Evolutionary conservation across 2,329 filamentous ascomycete genomes (phyloP).

Genomic region (Aspergillus texensis): DNA sequence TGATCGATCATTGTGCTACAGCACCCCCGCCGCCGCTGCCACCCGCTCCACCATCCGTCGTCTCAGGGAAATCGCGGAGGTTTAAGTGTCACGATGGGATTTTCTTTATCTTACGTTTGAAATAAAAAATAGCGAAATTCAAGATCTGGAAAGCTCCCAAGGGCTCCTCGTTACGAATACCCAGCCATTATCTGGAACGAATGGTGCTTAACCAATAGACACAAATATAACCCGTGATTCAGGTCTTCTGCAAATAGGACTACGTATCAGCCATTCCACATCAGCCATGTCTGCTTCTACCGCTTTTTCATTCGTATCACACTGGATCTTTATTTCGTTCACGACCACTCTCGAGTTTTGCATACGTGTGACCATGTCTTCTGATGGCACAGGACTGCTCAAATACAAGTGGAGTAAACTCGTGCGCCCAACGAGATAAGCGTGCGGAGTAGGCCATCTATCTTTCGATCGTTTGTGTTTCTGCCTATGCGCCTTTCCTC

Average conservation of each 20-base stretch:
- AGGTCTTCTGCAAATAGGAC: slow-evolving; percentile 10
- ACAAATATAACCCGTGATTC: slow-evolving; percentile 24
- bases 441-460: neutral
- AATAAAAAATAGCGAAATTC: slow-evolving; percentile 41
- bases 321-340: neutral
- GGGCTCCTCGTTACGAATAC: slow-evolving; percentile 26
- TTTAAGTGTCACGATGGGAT: slow-evolving; percentile 51
- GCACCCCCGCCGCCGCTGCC: slow-evolving; percentile 88
- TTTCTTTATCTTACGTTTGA: slow-evolving; percentile 41
- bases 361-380: slow-evolving; percentile 14
- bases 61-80: slow-evolving; percentile 96
- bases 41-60: slow-evolving; percentile 96
- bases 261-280: slow-evolving; percentile 5
- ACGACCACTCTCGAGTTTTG: neutral
- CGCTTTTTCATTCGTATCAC: neutral
- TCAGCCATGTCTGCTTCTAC: neutral
- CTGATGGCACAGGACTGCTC: slow-evolving; percentile 8
- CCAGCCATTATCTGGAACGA: slow-evolving; percentile 22
- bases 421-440: neutral
- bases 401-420: slow-evolving; percentile 11
- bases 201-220: slow-evolving; percentile 26
- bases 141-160: slow-evolving; percentile 32
- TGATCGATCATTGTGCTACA: slow-evolving; percentile 41
- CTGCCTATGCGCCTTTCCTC: neutral
- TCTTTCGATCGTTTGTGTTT: neutral